Base-by-base conservation (phyloP, 169 alveolate species). In the Blepharisma undulans region DNA sequence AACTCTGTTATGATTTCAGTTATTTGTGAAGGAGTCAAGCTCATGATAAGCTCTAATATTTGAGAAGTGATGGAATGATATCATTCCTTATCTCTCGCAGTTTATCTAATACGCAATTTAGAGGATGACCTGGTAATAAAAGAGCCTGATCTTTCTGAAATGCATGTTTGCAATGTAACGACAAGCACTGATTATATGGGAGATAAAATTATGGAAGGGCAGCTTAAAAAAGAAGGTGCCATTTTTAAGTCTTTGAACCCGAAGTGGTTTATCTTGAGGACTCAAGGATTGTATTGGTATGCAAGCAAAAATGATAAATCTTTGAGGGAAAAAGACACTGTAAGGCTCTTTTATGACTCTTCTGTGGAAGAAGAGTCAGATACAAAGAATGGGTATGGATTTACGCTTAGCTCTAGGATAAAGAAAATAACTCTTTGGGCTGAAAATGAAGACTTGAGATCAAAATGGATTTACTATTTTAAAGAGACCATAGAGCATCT, bases 41-140 rank as follows among this genome's bases (percentile, higher is more conserved):
- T n/a, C 12, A 0, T 25, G 10, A 48, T 48, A 48, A 48, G 66
- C 66, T 0, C 32, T 60, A n/a, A 61, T 25, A 71, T 19, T 8
- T 36, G 72, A 86, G 91, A 86, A 14, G 84, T 72, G 29, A 30
- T 86, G 22, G 91, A 86, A 32, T 86, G 91, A 71, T 86, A 71
- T 72, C 84, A 86, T 27, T 30, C 80, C 8, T 29, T 86, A 29
- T 32, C 76, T 30, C 72, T 32, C n/a, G 25, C 48, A 25, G 25
- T 30, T 22, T 30, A 61, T 32, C 84, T 86, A 3, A 71, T 86
- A 21, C 80, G 5, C 34, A 22, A n/a, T 25, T 25, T 86, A 25
- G 80, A 48, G 27, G 72, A 60, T 86, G 91, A 86, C 8, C 29
- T 66, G 10, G 76, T 25, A 6, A 25, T 36, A 27, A 34, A n/a